Conservation (phyloP, 495 filamentous ascomycete genomes). For the Hypoxylon subgilvum region DNA sequence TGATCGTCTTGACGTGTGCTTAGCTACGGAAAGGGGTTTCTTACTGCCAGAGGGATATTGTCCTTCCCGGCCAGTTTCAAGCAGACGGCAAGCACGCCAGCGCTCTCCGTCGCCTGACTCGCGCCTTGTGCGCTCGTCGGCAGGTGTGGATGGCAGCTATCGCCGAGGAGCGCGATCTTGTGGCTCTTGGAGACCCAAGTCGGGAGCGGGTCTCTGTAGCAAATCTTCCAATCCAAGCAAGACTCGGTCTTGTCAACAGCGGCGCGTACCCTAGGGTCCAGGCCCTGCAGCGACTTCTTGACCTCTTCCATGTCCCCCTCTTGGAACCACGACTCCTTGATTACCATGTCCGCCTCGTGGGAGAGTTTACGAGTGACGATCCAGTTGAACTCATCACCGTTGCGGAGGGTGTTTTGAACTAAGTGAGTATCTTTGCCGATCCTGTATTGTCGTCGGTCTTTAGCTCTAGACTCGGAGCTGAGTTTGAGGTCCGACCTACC, state of each 20-base stretch:
- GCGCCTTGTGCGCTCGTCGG: slow-evolving; percentile 58
- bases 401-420: slow-evolving; percentile 55
- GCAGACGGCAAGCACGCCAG: slow-evolving; percentile 53
- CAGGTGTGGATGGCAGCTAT: slow-evolving; percentile 57
- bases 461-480: background rate
- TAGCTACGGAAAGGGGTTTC: slow-evolving; percentile 2
- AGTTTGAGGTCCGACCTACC: slow-evolving; percentile 27
- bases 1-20: background rate
- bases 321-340: slow-evolving; percentile 58
- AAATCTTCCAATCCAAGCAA: slow-evolving; percentile 60
- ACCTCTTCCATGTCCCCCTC: slow-evolving; percentile 58
- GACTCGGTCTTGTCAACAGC: slow-evolving; percentile 56
- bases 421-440: slow-evolving; percentile 58
- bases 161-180: slow-evolving; percentile 54
- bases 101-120: slow-evolving; percentile 58
- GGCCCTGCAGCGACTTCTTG: slow-evolving; percentile 37
- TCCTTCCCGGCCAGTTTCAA: slow-evolving; percentile 51
- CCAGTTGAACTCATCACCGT: slow-evolving; percentile 60
- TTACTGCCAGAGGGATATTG: slow-evolving; percentile 52
- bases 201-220: slow-evolving; percentile 55
- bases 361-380: slow-evolving; percentile 54
- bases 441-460: slow-evolving; percentile 12
- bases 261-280: slow-evolving; percentile 53
- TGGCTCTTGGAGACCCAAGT: slow-evolving; percentile 56
- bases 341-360: slow-evolving; percentile 52